A percentile compares a stretch with the other conserved stretches of the same genome.
Evolutionary conservation across 108 stramenopile species (phyloP).

Genomic region (Cyclostephanos invisitatus): DNA sequence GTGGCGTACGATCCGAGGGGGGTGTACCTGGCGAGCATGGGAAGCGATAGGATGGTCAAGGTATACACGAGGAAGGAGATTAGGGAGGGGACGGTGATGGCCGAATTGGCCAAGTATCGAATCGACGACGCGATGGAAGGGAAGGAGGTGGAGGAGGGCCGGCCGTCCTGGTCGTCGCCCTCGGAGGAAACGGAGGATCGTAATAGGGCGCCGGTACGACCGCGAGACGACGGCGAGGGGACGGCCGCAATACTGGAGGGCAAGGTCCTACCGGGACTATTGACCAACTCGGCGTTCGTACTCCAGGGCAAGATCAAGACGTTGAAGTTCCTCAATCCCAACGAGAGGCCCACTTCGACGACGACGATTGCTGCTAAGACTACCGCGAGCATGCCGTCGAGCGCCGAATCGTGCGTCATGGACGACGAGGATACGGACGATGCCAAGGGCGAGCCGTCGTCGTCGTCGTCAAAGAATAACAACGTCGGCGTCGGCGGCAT

Average conservation of each 20-base stretch:
- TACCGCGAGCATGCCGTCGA: not conserved
- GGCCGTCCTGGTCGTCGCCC: too few species aligned
- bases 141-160: not conserved
- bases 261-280: slow-evolving; percentile 20
- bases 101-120: slow-evolving; percentile 56
- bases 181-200: slow-evolving; percentile 23
- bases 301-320: slow-evolving; percentile 39
- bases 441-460: not conserved
- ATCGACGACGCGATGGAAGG: not conserved
- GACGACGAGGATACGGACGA: not conserved
- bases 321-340: slow-evolving; percentile 34
- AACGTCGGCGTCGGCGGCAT: slow-evolving; percentile 1
- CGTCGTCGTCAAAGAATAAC: not conserved
- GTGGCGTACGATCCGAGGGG: slow-evolving; percentile 87
- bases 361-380: not conserved
- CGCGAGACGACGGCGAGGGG: slow-evolving; percentile 31
- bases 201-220: slow-evolving; percentile 8
- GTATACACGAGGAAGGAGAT: slow-evolving; percentile 59
- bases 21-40: slow-evolving; percentile 83
- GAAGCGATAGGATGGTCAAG: slow-evolving; percentile 85
- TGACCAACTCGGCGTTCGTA: slow-evolving; percentile 34
- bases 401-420: not conserved
- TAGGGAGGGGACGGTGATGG: slow-evolving; percentile 52
- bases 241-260: slow-evolving; percentile 13
- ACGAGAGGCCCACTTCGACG: not conserved